phyloP scores from a whole-genome alignment of 805 yeast genomes.

The Torulaspora delbrueckii region DNA sequence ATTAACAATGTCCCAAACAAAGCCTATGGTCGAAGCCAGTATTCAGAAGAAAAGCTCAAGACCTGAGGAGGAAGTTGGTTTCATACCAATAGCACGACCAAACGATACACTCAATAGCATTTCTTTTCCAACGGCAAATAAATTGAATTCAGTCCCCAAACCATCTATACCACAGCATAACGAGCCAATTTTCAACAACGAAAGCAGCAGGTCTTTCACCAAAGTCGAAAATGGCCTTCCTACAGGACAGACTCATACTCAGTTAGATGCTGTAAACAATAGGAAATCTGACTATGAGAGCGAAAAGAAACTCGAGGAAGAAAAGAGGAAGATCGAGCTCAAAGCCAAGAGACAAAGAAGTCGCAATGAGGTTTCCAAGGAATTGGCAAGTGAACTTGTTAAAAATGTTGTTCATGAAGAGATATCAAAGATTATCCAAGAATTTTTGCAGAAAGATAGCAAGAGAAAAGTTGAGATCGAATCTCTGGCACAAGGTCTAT shows the following conservation, averaged over 20 bases:
- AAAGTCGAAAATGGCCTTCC: neutral
- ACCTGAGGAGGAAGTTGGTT: neutral
- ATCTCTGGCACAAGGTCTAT: conserved; percentile 47
- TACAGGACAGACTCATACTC: neutral
- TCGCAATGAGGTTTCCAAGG: conserved; percentile 17
- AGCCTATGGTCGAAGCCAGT: neutral
- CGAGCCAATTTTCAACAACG: neutral
- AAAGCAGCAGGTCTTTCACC: neutral
- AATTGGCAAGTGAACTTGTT: conserved; percentile 8
- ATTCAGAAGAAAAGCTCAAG: neutral
- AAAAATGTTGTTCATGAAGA: conserved; percentile 9
- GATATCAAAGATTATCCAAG: neutral
- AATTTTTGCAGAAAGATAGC: conserved; percentile 1
- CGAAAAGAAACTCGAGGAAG: conserved; percentile 6
- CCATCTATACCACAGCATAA: neutral
- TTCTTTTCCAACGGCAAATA: neutral
- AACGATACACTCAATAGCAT: neutral
- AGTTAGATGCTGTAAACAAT: neutral
- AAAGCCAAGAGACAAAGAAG: conserved; percentile 21
- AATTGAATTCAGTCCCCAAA: too few relatives aligned
- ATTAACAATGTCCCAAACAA: neutral
- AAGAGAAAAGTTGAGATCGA: conserved; percentile 27
- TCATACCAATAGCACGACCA: neutral
- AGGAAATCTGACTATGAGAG: neutral
- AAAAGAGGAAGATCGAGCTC: conserved; percentile 13